Evolutionary conservation across 345 rosid species (phyloP), one percentile per base, ranked within the genome.

Genomic region (Barbarea vulgaris): DNA sequence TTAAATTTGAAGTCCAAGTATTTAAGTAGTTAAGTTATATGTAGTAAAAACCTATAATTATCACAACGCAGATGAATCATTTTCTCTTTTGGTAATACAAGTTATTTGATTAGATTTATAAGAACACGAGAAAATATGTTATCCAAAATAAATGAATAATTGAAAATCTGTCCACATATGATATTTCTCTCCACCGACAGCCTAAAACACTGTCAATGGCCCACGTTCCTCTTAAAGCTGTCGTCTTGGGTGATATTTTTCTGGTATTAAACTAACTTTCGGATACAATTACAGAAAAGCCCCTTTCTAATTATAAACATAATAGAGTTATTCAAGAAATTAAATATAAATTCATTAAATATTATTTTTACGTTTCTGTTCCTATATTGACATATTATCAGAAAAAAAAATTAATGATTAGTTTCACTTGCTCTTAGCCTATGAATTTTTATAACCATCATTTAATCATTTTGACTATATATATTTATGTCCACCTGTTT

Each of bases 161-260:
- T 12, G 5, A 46, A 58, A 27, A 24, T 48, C 0, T 34, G 48
- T 33, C 58, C 65, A 30, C 19, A 21, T 48, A 64, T 28, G 12
- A 27, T 39, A 17, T 44, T 52, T 12, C 31, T 54, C 34, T 55
- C 76, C 76, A 77, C 80, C 80, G 80, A 77, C 80, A 77, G 60
- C 58, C 15, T 3, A 62, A 52, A 69, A 53, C 70, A 76, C 19
- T 36, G 60, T 64, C 27, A 63, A 21, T 64, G 67, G 34, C 80
- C 76, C 76, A 77, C 76, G 80, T 70, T 77, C 76, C 46, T 70
- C 76, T 36, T 2, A 44, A 70, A 77, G 76, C 76, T 77, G 80
- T 77, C 80, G 67, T 55, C 71, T 46, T 70, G 34, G 42, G 50
- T 42, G 42, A 69, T 25, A 62, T 33, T 62, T 62, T 61, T 69